A percentile compares a stretch with the other conserved stretches of the same genome.
These are phyloP conservation scores for Mollisiaceae sp. DNA, from an alignment of 2,329 filamentous ascomycete species.

Conservation along the genomic window DNA sequence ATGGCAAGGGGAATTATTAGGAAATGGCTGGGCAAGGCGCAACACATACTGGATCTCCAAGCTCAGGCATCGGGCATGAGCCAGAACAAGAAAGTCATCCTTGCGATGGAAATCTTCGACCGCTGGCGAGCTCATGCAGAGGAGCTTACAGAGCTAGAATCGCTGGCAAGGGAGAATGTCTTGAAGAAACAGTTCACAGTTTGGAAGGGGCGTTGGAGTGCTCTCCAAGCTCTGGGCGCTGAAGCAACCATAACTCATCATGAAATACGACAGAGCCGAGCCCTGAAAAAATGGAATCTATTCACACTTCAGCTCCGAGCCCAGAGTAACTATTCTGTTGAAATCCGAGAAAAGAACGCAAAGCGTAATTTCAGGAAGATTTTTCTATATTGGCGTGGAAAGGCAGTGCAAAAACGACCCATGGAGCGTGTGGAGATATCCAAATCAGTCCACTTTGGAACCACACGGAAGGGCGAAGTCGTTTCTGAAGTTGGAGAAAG, in stretches of 20 bases:
- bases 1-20: slow-evolving; percentile 35
- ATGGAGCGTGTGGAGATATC: slow-evolving; percentile 13
- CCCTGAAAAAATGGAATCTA: slow-evolving; percentile 42
- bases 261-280: slow-evolving; percentile 35
- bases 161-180: slow-evolving; percentile 31
- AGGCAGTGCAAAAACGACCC: slow-evolving; percentile 33
- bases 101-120: slow-evolving; percentile 41
- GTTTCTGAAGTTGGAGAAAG: slow-evolving; percentile 42
- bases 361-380: slow-evolving; percentile 43
- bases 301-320: slow-evolving; percentile 36
- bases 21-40: slow-evolving; percentile 35
- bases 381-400: slow-evolving; percentile 42
- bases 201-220: slow-evolving; percentile 37
- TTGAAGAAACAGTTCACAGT: slow-evolving; percentile 35
- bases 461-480: slow-evolving; percentile 32
- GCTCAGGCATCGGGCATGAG: slow-evolving; percentile 35
- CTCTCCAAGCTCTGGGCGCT: slow-evolving; percentile 33
- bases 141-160: slow-evolving; percentile 38
- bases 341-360: slow-evolving; percentile 41
- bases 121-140: slow-evolving; percentile 39
- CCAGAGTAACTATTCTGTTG: slow-evolving; percentile 37
- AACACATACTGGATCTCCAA: slow-evolving; percentile 37
- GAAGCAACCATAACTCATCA: slow-evolving; percentile 40
- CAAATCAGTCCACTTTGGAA: slow-evolving; percentile 23
- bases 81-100: slow-evolving; percentile 35